Evolutionary conservation across 495 filamentous ascomycete genomes (phyloP).

Genomic region (Staphylotrichum longicolle): DNA sequence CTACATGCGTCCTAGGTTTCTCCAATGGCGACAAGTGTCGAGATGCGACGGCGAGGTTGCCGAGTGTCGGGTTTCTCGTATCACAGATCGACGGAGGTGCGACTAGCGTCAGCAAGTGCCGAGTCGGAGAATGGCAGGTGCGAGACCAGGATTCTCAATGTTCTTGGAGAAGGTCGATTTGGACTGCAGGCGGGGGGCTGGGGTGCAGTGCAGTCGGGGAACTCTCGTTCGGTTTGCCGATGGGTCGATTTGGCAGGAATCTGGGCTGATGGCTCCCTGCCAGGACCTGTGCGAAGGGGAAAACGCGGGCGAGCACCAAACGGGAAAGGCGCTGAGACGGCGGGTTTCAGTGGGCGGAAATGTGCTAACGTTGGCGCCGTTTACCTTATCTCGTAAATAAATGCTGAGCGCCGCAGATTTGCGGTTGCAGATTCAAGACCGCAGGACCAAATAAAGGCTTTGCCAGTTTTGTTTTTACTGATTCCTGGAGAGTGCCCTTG

Average conservation of each 20-base stretch:
- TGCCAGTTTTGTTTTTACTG: too few relatives aligned
- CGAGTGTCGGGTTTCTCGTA: constrained; percentile 1
- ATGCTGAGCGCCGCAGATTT: too few relatives aligned
- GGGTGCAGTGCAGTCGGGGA: constrained; percentile 20
- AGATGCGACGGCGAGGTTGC: constrained; percentile 15
- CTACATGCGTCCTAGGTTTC: constrained; percentile 40
- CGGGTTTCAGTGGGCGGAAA: constrained; percentile 10
- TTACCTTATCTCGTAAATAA: neutral
- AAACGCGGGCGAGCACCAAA: constrained; percentile 28
- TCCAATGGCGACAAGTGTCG: constrained; percentile 18
- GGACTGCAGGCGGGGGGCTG: constrained; percentile 22
- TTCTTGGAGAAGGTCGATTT: constrained; percentile 21
- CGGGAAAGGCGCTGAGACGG: constrained; percentile 22
- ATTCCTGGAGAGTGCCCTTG: neutral
- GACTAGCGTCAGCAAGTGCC: constrained; percentile 24
- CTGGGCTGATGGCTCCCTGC: constrained; percentile 34
- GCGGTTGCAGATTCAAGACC: too few relatives aligned
- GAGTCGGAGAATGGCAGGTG: constrained; percentile 21
- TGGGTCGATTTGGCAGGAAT: constrained; percentile 37
- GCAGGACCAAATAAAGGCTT: too few relatives aligned
- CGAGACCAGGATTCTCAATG: constrained; percentile 22
- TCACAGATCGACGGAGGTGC: constrained; percentile 14
- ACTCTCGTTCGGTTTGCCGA: constrained; percentile 23
- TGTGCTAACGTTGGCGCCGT: neutral
- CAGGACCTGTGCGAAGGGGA: constrained; percentile 11